Base-by-base conservation (phyloP, 305 asterid species). In the Fraxinus sp. region DNA sequence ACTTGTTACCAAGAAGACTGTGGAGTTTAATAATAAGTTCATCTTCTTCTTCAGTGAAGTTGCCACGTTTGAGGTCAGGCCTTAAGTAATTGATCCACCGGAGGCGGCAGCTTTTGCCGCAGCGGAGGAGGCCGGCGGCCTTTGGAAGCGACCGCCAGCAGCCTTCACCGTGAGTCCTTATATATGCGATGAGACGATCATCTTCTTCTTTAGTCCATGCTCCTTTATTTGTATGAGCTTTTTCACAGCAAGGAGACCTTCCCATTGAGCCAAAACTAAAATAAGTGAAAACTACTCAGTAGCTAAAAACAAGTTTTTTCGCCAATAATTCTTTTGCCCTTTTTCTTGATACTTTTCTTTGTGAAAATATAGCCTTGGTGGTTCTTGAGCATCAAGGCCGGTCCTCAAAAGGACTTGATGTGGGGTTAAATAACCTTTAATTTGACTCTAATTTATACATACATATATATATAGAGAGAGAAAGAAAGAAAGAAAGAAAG, bases 191-290 rank as follows among this genome's bases (percentile, higher is more conserved):
- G 16, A 94, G 93, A 7, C 98, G 86, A 36, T 94, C 97, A 75
- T 94, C 98, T 90, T 94, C 98, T 84, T 94, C 98, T 76, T 94
- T 94, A 1, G 97, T 93, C 98, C 98, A 94, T 0, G 98, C 98
- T 26, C 98, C 98, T 90, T 92, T 94, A 87, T 94, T 94, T 0
- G 97, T 94, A 83, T 92, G 97, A 30, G 97, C 98, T 85, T 94
- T 94, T 86, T 92, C 98, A 81, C 98, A 92, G 76, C 98, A 94
- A 75, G 98, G 98, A 64, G 97, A 92, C 86, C 98, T 93, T 83
- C 98, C 98, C 98, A 94, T 93, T 80, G 14, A 37, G 64, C 71
- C 32, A 11, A 66, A 18, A 77, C n/a, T 22, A 33, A 78, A 41
- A 57, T 18, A 18, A 26, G 37, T 66, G 5, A 28, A 13, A 28